These are phyloP conservation scores for Euptelea pleiosperma DNA, from an alignment of 164 flowering plant species.

Conservation along the genomic window DNA sequence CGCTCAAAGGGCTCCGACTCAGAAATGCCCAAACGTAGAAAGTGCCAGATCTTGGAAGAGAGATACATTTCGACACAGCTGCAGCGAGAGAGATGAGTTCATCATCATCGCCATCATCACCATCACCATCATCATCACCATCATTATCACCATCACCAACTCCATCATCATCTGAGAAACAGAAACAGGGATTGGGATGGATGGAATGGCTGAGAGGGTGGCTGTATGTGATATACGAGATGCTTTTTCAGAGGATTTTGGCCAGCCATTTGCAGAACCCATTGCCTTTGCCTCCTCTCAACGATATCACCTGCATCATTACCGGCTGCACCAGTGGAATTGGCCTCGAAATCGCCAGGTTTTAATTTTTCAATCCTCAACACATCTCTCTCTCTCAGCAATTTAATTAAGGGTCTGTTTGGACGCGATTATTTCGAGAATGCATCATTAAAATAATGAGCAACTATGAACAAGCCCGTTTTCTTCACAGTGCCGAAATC, in stretches of 20 bases:
- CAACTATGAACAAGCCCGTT: neutral
- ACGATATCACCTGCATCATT: conserved; percentile 44
- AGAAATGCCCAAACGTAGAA: too few relatives aligned
- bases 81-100: conserved; percentile 14
- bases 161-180: neutral
- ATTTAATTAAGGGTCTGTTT: neutral
- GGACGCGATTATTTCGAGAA: neutral
- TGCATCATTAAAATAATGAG: neutral
- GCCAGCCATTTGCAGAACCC: conserved; percentile 50
- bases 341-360: conserved; percentile 54
- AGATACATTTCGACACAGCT: too few relatives aligned
- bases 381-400: neutral
- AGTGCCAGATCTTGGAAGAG: too few relatives aligned
- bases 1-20: too few relatives aligned
- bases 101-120: conserved; percentile 1
- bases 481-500: neutral
- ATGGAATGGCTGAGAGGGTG: conserved; percentile 59
- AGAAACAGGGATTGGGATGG: conserved; percentile 39
- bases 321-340: conserved; percentile 65
- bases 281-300: conserved; percentile 43
- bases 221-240: conserved; percentile 34
- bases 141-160: conserved; percentile 4
- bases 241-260: conserved; percentile 46
- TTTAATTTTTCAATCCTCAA: too few relatives aligned
- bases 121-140: neutral